Conservation (phyloP, 371 early-diverging fungal genomes). For the Coemansia sp. region DNA sequence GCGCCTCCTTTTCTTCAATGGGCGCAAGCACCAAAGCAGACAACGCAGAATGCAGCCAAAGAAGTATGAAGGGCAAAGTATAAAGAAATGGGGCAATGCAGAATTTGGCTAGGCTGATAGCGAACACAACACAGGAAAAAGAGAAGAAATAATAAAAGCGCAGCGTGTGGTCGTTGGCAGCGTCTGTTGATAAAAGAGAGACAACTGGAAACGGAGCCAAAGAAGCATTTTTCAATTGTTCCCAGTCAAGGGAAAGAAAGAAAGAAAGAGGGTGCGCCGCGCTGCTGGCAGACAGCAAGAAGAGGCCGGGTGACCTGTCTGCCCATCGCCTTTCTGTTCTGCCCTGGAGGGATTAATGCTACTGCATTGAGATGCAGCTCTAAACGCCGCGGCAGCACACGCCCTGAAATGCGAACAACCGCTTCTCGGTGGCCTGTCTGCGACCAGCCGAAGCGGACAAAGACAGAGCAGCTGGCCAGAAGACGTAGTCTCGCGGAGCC, state of each 20-base stretch:
- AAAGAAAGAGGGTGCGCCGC: background rate
- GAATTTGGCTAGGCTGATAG: background rate
- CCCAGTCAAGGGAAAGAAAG: conserved; percentile 3
- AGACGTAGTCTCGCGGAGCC: background rate
- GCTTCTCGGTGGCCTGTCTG: background rate
- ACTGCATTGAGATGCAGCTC: conserved; percentile 4
- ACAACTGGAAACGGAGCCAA: conserved; percentile 3
- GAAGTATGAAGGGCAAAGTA: background rate
- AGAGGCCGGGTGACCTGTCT: conserved; percentile 4
- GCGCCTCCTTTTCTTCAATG: conserved; percentile 1
- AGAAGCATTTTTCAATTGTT: background rate
- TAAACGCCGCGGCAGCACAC: background rate
- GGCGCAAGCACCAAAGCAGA: background rate
- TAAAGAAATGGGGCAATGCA: background rate
- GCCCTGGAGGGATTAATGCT: background rate
- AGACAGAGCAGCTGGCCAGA: background rate
- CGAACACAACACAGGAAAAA: background rate
- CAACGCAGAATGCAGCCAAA: background rate
- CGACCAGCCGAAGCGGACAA: background rate
- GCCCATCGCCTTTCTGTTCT: background rate
- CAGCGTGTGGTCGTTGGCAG: background rate
- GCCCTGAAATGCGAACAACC: conserved; percentile 2
- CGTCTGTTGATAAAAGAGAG: background rate
- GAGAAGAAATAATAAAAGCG: background rate
- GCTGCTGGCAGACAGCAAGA: background rate